Evolutionary conservation across 2,329 filamentous ascomycete species (phyloP).

Genomic region (Allantophomopsis lycopodina): DNA sequence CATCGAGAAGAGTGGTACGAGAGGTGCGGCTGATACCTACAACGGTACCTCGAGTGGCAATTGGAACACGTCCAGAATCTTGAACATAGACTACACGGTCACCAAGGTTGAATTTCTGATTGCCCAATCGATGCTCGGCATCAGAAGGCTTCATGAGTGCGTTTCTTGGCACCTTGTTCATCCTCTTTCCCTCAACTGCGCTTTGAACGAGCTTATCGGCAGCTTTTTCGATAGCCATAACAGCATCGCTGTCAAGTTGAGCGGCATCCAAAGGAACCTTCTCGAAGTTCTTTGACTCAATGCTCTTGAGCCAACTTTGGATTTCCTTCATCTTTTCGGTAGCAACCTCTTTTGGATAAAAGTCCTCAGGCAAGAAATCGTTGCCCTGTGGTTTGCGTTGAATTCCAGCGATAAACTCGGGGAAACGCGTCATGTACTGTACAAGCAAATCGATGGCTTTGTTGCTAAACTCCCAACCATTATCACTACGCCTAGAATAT

Average conservation of each 20-base stretch:
- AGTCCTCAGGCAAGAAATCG: constrained; percentile 71
- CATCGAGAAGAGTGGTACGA: constrained; percentile 69
- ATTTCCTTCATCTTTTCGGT: constrained; percentile 84
- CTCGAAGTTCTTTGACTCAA: constrained; percentile 86
- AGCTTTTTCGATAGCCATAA: constrained; percentile 64
- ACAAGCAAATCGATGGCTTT: constrained; percentile 70
- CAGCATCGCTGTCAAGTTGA: constrained; percentile 84
- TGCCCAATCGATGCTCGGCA: constrained; percentile 81
- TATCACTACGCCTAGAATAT: constrained; percentile 75
- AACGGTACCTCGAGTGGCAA: constrained; percentile 85
- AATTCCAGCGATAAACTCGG: constrained; percentile 86
- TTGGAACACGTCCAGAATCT: constrained; percentile 87
- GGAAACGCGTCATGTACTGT: constrained; percentile 87
- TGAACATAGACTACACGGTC: constrained; percentile 90
- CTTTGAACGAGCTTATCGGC: constrained; percentile 49
- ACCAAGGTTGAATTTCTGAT: constrained; percentile 72
- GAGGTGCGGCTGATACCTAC: constrained; percentile 84
- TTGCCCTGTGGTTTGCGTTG: constrained; percentile 75
- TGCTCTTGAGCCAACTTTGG: constrained; percentile 78
- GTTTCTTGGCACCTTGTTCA: constrained; percentile 71
- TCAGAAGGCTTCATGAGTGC: constrained; percentile 88
- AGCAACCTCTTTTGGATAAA: constrained; percentile 65
- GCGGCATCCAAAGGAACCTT: constrained; percentile 92
- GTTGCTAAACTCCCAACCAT: constrained; percentile 91
- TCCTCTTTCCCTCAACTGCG: constrained; percentile 48